Evolutionary conservation across 108 stramenopile species (phyloP), one percentile per base, ranked within the genome.

Genomic region (Nitzschia sp.): DNA sequence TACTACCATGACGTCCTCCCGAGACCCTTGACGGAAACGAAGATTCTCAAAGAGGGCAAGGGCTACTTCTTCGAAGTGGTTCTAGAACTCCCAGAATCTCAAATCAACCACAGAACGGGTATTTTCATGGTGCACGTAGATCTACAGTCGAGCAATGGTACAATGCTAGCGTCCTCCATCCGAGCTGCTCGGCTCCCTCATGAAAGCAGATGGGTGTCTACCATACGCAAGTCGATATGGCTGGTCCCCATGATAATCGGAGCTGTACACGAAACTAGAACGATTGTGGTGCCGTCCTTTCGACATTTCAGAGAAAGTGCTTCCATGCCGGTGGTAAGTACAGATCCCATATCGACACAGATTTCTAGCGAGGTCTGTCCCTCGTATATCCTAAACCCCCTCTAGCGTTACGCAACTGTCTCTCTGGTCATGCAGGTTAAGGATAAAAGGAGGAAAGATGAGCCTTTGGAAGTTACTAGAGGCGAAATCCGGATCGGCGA

Each of bases 401-500:
- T 23, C 51, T 68, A 64, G 84, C 83, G 74, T 49, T 81, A 64
- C 46, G 60, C 65, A 0, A 73, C 45, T 4, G 66, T 83, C n/a
- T 46, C 28, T 24, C 59, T 83, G 25, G 28, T 72, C 32, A 53
- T 66, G 55, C 67, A 58, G 29, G 63, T 61, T 9, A 46, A 55
- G 24, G 38, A 47, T 8, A n/a, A 66, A 58, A 21, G 31, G 60
- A 54, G 46, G 24, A 28, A 70, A 35, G 76, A 70, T 27, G 58
- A 80, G 46, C 72, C 66, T 47, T 68, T 86, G 30, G 79, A 86
- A 59, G 80, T 86, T 64, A 71, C 70, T 1, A 46, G 55, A n/a
- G 85, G 80, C 18, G 76, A 79, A 46, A 64, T 95, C 23, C 67
- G 81, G 2, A 90, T 90, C 33, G 93, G 90, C 25, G 84, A 86